These are phyloP conservation scores for Phytopythium vexans DNA, from an alignment of 352 stramenopile species.

Conservation along the genomic window DNA sequence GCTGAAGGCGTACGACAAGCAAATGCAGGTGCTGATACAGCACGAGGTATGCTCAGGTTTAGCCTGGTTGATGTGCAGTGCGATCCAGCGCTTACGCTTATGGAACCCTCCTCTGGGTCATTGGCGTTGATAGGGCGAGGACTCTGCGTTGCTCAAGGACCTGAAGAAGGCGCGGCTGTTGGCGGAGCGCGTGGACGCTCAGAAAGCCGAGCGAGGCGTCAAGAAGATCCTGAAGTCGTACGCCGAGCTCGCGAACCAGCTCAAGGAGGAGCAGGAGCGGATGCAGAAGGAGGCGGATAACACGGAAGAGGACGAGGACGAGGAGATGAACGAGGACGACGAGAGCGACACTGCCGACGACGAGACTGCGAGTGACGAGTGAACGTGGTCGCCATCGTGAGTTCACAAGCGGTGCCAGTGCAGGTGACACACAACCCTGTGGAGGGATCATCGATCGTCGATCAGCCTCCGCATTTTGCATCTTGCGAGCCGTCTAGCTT, in stretches of 20 bases:
- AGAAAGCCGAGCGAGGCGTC: conserved; percentile 69
- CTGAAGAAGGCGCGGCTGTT: conserved; percentile 48
- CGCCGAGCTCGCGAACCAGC: conserved; percentile 63
- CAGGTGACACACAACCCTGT: no score
- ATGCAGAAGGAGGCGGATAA: conserved; percentile 44
- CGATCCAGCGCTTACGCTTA: no score
- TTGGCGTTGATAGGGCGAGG: conserved; percentile 23
- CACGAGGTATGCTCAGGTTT: conserved; percentile 44
- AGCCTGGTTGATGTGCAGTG: conserved; percentile 3
- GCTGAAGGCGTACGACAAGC: conserved; percentile 76
- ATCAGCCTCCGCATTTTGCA: no score
- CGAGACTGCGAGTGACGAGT: conserved; percentile 10
- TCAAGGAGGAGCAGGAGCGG: conserved; percentile 64
- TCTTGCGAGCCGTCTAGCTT: no score
- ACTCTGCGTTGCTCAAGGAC: conserved; percentile 64
- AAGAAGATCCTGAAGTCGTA: conserved; percentile 71
- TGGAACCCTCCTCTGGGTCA: background rate
- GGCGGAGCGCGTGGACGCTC: conserved; percentile 49
- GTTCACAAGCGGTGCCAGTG: no score
- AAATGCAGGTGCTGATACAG: conserved; percentile 74
- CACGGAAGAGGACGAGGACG: conserved; percentile 19
- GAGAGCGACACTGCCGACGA: conserved; percentile 20
- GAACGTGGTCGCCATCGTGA: background rate
- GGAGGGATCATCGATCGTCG: no score
- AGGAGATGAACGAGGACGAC: conserved; percentile 21